phyloP scores from a whole-genome alignment of 75 land plant genomes.

The Pinus albicaulis region DNA sequence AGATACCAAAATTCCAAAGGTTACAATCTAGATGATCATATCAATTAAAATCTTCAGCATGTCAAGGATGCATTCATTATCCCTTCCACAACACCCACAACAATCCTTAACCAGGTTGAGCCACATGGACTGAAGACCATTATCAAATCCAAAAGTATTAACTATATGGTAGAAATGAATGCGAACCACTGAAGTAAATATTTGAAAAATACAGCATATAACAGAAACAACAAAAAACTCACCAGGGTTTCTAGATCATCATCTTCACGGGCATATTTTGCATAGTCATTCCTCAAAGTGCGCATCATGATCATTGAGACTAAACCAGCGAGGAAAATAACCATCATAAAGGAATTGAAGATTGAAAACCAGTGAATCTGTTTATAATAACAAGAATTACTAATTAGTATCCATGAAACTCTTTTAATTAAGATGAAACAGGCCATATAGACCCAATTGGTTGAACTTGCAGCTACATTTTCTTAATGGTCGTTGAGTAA shows the following conservation, averaged over 20 bases:
- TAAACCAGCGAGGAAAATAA: conserved; percentile 95
- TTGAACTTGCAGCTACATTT: neutral
- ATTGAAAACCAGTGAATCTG: conserved; percentile 99
- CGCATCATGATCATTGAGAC: conserved; percentile 99
- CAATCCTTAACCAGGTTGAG: neutral
- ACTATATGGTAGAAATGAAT: neutral
- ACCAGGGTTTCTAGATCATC: conserved; percentile 97
- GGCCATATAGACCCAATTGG: neutral
- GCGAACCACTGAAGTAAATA: neutral
- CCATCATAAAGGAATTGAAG: conserved; percentile 99
- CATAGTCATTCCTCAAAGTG: conserved; percentile 94
- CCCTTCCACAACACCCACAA: neutral
- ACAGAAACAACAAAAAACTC: conserved; percentile 5
- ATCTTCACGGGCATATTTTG: conserved; percentile 97
- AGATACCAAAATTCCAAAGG: neutral
- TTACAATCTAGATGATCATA: neutral
- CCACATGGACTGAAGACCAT: neutral
- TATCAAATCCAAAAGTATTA: neutral
- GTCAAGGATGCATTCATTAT: neutral
- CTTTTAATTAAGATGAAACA: neutral
- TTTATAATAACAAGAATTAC: conserved; percentile 6
- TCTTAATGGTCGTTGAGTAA: neutral
- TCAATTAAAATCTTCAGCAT: neutral
- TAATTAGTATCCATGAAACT: neutral
- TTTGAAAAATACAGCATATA: neutral